Evolutionary conservation across 2,329 filamentous ascomycete species (phyloP).

Genomic region (Hymenoscyphus albidus): DNA sequence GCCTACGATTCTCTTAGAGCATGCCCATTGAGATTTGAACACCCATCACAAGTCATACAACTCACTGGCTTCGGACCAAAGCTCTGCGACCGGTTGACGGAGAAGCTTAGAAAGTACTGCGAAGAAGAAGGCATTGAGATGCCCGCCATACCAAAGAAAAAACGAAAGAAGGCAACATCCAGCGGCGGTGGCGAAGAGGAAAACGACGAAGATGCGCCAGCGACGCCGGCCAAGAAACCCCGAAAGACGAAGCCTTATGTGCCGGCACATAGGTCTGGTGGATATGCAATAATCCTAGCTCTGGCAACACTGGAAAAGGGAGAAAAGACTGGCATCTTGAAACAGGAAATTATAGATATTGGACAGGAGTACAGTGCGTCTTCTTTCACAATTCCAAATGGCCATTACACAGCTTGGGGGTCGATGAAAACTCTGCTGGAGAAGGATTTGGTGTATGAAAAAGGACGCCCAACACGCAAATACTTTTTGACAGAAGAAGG

Average conservation of each 20-base stretch:
- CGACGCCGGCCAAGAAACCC: constrained; percentile 48
- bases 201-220: constrained; percentile 13
- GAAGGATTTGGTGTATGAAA: constrained; percentile 71
- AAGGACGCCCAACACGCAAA: constrained; percentile 61
- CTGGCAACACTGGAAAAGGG: constrained; percentile 58
- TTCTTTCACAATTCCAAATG: constrained; percentile 65
- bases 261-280: constrained; percentile 66
- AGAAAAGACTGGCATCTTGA: constrained; percentile 56
- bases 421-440: constrained; percentile 73
- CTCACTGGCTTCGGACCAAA: constrained; percentile 73
- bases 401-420: constrained; percentile 76
- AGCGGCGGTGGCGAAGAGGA: constrained; percentile 11
- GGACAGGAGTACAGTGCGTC: constrained; percentile 70
- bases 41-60: constrained; percentile 68
- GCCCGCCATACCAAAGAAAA: constrained; percentile 54
- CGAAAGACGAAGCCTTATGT: constrained; percentile 65
- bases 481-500: constrained; percentile 75
- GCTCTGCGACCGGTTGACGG: constrained; percentile 65
- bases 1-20: constrained; percentile 74
- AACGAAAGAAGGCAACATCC: constrained; percentile 18
- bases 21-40: constrained; percentile 59
- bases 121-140: constrained; percentile 63
- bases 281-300: constrained; percentile 68
- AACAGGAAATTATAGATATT: constrained; percentile 61
- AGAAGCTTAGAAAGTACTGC: constrained; percentile 57